Evolutionary conservation across 2,329 filamentous ascomycete genomes (phyloP).

Genomic region (Fusarium vanettenii): DNA sequence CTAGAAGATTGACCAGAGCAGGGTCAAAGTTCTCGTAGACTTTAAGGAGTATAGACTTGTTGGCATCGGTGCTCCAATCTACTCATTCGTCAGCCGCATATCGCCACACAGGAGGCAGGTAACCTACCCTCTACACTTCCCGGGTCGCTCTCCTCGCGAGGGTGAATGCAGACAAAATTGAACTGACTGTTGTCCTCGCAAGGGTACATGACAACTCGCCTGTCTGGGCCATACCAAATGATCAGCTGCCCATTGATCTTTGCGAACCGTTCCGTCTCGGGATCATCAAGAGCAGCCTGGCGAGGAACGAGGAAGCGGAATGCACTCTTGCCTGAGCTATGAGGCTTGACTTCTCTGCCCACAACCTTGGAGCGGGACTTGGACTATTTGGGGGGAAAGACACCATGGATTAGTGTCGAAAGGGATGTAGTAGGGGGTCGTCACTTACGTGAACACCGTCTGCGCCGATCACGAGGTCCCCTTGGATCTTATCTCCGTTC

Average conservation of each 20-base stretch:
- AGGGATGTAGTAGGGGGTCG: background rate
- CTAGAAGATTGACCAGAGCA: slow-evolving; percentile 52
- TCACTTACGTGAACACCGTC: slow-evolving; percentile 61
- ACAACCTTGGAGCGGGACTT: slow-evolving; percentile 42
- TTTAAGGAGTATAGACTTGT: slow-evolving; percentile 51
- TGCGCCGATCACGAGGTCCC: slow-evolving; percentile 64
- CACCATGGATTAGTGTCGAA: background rate
- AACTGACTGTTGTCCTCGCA: slow-evolving; percentile 56
- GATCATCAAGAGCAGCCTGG: slow-evolving; percentile 48
- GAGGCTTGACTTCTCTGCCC: slow-evolving; percentile 44
- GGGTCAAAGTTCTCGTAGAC: slow-evolving; percentile 56
- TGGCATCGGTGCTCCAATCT: slow-evolving; percentile 51
- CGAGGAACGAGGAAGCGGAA: slow-evolving; percentile 64
- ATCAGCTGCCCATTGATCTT: slow-evolving; percentile 28
- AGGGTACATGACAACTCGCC: slow-evolving; percentile 60
- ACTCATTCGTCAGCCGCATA: background rate
- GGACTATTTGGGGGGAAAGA: slow-evolving; percentile 14
- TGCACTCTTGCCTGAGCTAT: slow-evolving; percentile 63
- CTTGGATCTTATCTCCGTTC: slow-evolving; percentile 54
- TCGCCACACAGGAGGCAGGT: background rate
- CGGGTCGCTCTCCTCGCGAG: slow-evolving; percentile 38
- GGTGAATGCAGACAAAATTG: slow-evolving; percentile 65
- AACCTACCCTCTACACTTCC: slow-evolving; percentile 18
- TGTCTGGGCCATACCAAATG: slow-evolving; percentile 56
- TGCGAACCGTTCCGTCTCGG: slow-evolving; percentile 29